Evolutionary conservation across 495 filamentous ascomycete species (phyloP), one percentile per base, ranked within the genome.

Genomic region (Parachaetomium inaequale): DNA sequence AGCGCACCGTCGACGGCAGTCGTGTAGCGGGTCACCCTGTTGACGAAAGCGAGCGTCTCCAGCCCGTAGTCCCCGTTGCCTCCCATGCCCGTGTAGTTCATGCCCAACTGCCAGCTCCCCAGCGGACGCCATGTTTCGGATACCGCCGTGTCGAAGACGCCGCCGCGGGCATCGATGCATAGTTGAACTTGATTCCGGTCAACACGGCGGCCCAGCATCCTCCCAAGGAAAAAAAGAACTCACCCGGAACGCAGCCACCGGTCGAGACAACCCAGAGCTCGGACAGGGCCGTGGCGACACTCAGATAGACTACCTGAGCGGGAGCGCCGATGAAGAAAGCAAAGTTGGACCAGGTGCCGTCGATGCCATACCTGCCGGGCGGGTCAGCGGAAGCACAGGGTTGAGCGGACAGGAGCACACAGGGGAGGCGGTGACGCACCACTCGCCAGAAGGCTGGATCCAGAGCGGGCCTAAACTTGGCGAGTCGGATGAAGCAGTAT

Each of bases 51-150:
- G 19, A 85, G 55, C 11, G 74, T 81, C 50, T 89, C 87, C 67
- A 84, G 76, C 14, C 82, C 86, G 66, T 83, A 87, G 58, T 84
- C 73, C n/a, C 80, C 82, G 67, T 80, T 82, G 10, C 78, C 78
- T 11, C 71, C 74, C 28, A 79, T 71, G 25, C 79, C 82, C 12
- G 85, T 75, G 52, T 84, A 74, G 47, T 79, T 75, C 55, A 86
- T 69, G 7, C 80, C 82, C 40, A 87, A 73, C 63, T 82, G 70
- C 74, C 75, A 89, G 15, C 75, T 65, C 52, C 81, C 82, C 54
- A 85, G 75, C 26, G 73, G 63, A n/a, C 75, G 71, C 85, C 85
- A 88, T 52, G 80, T 83, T 34, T 77, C 73, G 15, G 85, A 87
- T 49, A 14, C 70, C 70, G 26, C 68, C 65, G 68, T 66, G 58